A percentile compares a stretch with the other conserved stretches of the same genome.
phyloP scores from a whole-genome alignment of 208 protist species.

The Phytomonas francai region DNA sequence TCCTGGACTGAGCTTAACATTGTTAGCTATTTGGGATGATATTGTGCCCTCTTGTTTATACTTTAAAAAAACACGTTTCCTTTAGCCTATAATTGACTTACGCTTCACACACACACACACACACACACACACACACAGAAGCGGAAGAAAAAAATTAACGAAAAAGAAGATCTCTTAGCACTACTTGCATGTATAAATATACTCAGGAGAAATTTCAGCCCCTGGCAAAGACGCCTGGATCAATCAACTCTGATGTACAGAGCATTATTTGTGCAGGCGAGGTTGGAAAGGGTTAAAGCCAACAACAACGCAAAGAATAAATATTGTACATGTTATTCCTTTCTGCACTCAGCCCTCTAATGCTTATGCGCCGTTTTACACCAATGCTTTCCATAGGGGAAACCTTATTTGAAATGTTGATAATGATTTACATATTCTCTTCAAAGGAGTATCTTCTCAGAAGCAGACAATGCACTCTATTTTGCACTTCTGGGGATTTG shows the following conservation, averaged over 20 bases:
- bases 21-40: slow-evolving; percentile 12
- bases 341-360: not conserved
- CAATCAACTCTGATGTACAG: not conserved
- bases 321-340: slow-evolving; percentile 1
- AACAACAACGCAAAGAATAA: slow-evolving; percentile 1
- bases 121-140: not conserved
- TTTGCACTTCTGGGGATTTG: not conserved
- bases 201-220: not conserved
- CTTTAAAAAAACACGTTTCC: not conserved
- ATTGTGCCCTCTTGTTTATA: slow-evolving; percentile 4
- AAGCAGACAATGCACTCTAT: not conserved
- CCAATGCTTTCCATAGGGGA: not conserved
- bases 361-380: not conserved
- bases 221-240: not conserved
- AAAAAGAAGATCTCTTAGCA: not conserved
- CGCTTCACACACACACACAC: slow-evolving; percentile 5
- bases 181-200: not conserved
- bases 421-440: slow-evolving; percentile 9
- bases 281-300: not conserved
- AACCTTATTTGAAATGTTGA: not conserved
- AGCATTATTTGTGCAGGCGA: not conserved
- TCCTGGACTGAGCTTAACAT: slow-evolving; percentile 35
- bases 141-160: slow-evolving; percentile 1
- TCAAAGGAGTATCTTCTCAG: not conserved
- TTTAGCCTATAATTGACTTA: not conserved